Evolutionary conservation across 2,329 filamentous ascomycete species (phyloP).

Genomic region (Aurifilum marmelostoma): DNA sequence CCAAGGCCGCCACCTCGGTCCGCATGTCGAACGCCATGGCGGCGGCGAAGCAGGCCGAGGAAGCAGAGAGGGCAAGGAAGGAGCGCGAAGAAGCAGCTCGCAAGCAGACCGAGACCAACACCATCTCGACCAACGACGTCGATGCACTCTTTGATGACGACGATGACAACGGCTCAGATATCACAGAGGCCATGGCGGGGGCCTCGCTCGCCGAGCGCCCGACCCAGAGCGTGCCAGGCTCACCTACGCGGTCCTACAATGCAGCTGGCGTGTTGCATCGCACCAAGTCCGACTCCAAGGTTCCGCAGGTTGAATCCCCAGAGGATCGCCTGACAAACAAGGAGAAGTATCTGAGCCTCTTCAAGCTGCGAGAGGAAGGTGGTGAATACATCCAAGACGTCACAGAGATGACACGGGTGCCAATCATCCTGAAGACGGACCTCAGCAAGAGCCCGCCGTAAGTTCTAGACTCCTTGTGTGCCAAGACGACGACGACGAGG

Average conservation of each 20-base stretch:
- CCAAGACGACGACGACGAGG: neutral
- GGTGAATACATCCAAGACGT: conserved; percentile 98
- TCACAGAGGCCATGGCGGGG: conserved; percentile 89
- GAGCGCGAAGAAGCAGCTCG: conserved; percentile 90
- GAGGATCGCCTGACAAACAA: conserved; percentile 87
- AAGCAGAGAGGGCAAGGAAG: conserved; percentile 77
- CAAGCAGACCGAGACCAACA: conserved; percentile 92
- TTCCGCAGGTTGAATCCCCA: conserved; percentile 72
- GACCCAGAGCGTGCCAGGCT: conserved; percentile 93
- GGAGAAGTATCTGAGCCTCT: conserved; percentile 92
- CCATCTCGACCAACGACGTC: conserved; percentile 88
- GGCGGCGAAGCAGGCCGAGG: conserved; percentile 79
- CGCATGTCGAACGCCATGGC: conserved; percentile 75
- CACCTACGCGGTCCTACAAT: conserved; percentile 76
- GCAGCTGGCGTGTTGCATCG: conserved; percentile 73
- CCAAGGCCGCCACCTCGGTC: conserved; percentile 76
- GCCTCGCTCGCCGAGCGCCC: conserved; percentile 87
- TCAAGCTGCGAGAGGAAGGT: conserved; percentile 86
- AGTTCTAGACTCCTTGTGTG: conserved; percentile 57
- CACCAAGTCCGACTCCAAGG: conserved; percentile 92
- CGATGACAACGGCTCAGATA: conserved; percentile 82
- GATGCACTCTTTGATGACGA: conserved; percentile 97
- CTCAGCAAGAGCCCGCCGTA: conserved; percentile 99
- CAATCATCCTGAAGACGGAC: conserved; percentile 98
- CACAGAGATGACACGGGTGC: conserved; percentile 94